phyloP scores from a whole-genome alignment of 441 rosid genomes.

The Adansonia grandidieri region DNA sequence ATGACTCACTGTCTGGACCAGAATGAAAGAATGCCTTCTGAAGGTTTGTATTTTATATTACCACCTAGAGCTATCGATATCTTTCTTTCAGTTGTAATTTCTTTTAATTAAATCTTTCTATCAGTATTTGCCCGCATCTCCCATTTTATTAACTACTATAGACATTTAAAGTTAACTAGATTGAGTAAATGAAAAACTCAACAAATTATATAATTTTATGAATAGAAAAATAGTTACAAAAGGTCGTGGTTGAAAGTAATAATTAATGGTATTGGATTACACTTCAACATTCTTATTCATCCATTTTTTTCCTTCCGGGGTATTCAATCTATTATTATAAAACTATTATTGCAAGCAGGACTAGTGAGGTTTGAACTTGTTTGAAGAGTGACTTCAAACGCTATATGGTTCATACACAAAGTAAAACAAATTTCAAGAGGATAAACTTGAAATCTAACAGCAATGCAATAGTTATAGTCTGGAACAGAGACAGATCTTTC shows the following conservation, averaged over 20 bases:
- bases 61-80: not conserved
- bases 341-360: not conserved
- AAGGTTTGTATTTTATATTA: slow-evolving; percentile 54
- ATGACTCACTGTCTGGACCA: slow-evolving; percentile 48
- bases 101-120: slow-evolving; percentile 14
- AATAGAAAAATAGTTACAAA: not conserved
- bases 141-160: not conserved
- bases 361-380: not conserved
- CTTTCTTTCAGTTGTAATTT: slow-evolving; percentile 8
- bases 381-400: not conserved
- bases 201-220: not conserved
- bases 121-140: not conserved
- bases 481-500: not conserved
- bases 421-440: not conserved
- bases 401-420: not conserved
- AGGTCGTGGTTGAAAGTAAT: not conserved
- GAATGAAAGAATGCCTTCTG: slow-evolving; percentile 48
- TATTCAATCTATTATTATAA: not conserved
- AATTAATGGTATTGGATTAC: not conserved
- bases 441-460: not conserved
- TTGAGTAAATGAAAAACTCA: not conserved
- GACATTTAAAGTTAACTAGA: not conserved
- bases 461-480: not conserved
- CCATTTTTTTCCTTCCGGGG: not conserved
- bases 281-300: not conserved